A percentile compares a stretch with the other conserved stretches of the same genome.
Conservation (phyloP, 352 stramenopile species). For the Phytopythium mirpurense region DNA sequence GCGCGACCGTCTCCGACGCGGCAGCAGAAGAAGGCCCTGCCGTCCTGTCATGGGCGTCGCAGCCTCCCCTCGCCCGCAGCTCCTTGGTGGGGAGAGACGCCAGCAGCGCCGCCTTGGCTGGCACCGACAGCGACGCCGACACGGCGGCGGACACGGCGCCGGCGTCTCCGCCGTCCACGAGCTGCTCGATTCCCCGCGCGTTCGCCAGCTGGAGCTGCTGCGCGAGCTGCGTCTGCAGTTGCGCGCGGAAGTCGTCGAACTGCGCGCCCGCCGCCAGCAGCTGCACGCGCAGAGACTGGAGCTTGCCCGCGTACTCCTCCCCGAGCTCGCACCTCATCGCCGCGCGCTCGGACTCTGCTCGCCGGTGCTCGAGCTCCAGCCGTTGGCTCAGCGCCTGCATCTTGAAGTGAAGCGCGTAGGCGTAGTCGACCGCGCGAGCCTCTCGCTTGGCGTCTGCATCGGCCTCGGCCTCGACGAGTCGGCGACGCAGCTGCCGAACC, state of each 20-base stretch:
- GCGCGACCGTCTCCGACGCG: conserved; percentile 27
- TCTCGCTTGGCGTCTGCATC: conserved; percentile 36
- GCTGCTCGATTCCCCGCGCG: conserved; percentile 42
- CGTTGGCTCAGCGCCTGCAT: conserved; percentile 28
- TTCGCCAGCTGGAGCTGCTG: conserved; percentile 50
- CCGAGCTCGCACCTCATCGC: conserved; percentile 37
- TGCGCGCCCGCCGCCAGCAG: conserved; percentile 51
- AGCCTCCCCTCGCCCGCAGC: not conserved
- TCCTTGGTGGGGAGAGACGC: not conserved
- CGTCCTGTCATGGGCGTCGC: not conserved
- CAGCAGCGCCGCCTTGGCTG: conserved; percentile 41
- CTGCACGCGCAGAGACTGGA: conserved; percentile 44
- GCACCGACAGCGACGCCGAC: conserved; percentile 40
- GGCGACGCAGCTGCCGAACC: not conserved
- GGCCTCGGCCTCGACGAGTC: not conserved
- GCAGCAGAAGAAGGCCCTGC: not conserved
- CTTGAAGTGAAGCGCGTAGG: conserved; percentile 39
- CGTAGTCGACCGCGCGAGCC: conserved; percentile 33
- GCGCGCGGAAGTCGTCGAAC: conserved; percentile 55
- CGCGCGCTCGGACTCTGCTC: conserved; percentile 33
- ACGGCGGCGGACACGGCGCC: not conserved
- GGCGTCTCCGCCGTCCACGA: conserved; percentile 33
- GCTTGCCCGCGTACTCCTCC: conserved; percentile 49
- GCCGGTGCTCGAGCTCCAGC: conserved; percentile 17
- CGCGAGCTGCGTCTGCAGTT: conserved; percentile 59